These are phyloP conservation scores for Persicaria tinctoria DNA, from an alignment of 148 eudicot species.

Conservation along the genomic window DNA sequence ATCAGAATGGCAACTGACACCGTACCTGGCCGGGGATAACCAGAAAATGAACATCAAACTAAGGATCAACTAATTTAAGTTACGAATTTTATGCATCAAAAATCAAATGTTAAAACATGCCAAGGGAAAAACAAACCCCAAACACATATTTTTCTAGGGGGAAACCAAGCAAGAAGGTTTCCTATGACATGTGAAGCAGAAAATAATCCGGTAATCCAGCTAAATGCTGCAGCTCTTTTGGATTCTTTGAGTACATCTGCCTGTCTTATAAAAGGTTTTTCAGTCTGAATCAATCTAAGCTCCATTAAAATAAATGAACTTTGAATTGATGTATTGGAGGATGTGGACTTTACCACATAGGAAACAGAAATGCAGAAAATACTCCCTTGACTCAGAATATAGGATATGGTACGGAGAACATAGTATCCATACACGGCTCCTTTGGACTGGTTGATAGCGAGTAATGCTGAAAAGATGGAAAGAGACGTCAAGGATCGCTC, in stretches of 20 bases:
- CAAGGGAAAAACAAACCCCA: constrained; percentile 33
- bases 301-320: neutral
- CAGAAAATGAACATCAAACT: neutral
- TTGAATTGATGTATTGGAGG: neutral
- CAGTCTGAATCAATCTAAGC: neutral
- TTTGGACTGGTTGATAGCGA: constrained; percentile 54
- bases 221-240: constrained; percentile 65
- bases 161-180: constrained; percentile 71
- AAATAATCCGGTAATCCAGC: constrained; percentile 83
- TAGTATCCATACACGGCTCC: constrained; percentile 68
- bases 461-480: constrained; percentile 49
- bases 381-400: constrained; percentile 79
- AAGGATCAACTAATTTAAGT: too few species aligned
- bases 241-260: constrained; percentile 69
- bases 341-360: constrained; percentile 60
- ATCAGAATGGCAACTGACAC: constrained; percentile 71
- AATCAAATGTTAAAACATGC: neutral
- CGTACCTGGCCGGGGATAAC: constrained; percentile 33
- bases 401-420: constrained; percentile 59
- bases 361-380: constrained; percentile 88
- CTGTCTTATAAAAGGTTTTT: constrained; percentile 16
- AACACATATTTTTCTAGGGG: constrained; percentile 67
- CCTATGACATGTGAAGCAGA: constrained; percentile 83
- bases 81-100: neutral
- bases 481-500: neutral